Base-by-base conservation (phyloP, 2,329 filamentous ascomycete species). In the Elsinoe arachidis region DNA sequence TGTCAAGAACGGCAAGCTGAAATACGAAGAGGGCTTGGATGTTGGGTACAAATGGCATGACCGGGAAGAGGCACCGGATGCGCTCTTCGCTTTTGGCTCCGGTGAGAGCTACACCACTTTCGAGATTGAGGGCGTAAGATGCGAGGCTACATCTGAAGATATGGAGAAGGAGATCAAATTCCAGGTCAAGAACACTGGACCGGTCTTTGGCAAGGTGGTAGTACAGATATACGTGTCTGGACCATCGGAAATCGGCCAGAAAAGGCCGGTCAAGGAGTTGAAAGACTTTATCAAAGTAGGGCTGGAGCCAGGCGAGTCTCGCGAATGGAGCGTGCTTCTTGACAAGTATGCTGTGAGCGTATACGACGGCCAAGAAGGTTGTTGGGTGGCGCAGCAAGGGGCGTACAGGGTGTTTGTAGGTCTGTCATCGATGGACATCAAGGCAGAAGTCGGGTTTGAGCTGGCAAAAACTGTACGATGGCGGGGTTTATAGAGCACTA, bases 21-120 rank as follows among this genome's bases (percentile, higher is more conserved):
- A 88, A 61, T 88, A 86, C 66, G 73, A 82, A 1, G 88, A 95
- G 65, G 88, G 88, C 0, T 72, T 95, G 0, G 89, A 89, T 67
- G 84, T 93, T 62, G 90, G 95, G 72, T 95, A 95, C 72, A 83
- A 89, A 6, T 52, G 26, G 26, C 80, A 89, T 69, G 90, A 95
- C 62, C 89, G 95, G 73, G 86, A 85, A 66, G 70, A 84, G 53
- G 75, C 76, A 49, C 83, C 90, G 58, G 76, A 76, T 5, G 89
- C 89, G 0, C 84, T 86, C 1, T 95, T 84, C 67, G 85, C 88
- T 43, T 95, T 95, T 64, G 90, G 90, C 0, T 90, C 84, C 59
- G 90, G 90, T 0, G 77, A 95, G 3, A 87, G 84, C 52, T 95
- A 92, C 72, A 89, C 88, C 0, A 79, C 72, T 1, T 93, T 90